These are phyloP conservation scores for Alectoria sarmentosa DNA, from an alignment of 495 filamentous ascomycete species.

Conservation along the genomic window DNA sequence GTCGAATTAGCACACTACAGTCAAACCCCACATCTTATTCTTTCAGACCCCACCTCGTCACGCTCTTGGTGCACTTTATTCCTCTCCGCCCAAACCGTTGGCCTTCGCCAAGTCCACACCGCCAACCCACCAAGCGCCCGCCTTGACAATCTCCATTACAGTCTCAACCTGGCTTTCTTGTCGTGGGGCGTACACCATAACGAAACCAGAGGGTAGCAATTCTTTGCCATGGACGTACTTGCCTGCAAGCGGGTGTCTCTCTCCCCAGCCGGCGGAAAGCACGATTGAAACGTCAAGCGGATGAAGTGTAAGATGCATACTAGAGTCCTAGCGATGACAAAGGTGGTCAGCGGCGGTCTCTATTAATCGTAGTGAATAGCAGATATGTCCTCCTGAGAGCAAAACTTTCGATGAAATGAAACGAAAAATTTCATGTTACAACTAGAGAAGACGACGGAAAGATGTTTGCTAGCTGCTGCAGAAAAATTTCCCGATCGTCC, in stretches of 20 bases:
- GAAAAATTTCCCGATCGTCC: too few relatives aligned
- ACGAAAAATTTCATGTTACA: not conserved
- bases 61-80: not conserved
- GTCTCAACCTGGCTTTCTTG: conserved; percentile 58
- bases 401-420: not conserved
- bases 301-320: conserved; percentile 68
- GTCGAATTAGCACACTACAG: not conserved
- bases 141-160: conserved; percentile 64
- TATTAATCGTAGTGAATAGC: not conserved
- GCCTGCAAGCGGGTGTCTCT: conserved; percentile 71
- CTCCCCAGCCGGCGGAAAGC: conserved; percentile 77
- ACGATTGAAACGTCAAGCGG: conserved; percentile 72
- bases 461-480: not conserved
- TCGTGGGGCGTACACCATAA: conserved; percentile 80
- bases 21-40: not conserved
- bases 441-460: not conserved
- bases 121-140: conserved; percentile 61
- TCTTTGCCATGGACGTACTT: conserved; percentile 34
- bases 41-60: not conserved
- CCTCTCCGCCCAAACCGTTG: conserved; percentile 14
- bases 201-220: conserved; percentile 60
- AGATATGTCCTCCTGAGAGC: not conserved
- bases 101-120: conserved; percentile 30
- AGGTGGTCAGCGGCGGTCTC: conserved; percentile 3
- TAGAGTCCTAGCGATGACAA: conserved; percentile 44